Evolutionary conservation across 768 basidiomycete genomes (phyloP), one percentile per base, ranked within the genome.

Genomic region (Paxillus involutus): DNA sequence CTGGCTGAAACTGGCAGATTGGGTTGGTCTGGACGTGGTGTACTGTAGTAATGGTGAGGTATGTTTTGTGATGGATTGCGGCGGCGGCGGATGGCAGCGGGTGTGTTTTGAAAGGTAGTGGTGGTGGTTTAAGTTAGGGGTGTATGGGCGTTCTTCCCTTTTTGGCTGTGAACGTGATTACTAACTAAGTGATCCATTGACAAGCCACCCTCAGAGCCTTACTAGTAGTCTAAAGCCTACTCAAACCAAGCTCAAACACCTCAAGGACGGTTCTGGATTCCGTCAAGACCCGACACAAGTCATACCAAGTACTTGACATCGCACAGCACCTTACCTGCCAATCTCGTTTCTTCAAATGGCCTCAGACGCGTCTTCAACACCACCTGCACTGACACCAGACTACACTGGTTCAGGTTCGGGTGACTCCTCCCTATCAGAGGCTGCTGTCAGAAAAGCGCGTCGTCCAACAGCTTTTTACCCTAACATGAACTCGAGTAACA

Each of bases 401-500:
- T 80, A 82, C 19, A 85, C 84, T 0, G 83, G 76, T 37, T 73
- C 81, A 2, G 84, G 82, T 26, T 73, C 68, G 32, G 65, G 66
- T 35, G 75, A 76, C n/a, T 68, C 71, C 3, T 67, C 71, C 30
- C 59, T 60, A 4, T 63, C 64, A 26, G 60, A 67, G 55, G 59
- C 71, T 12, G 62, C 75, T 14, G 58, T 63, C 16, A 77, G 75
- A 67, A 86, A 82, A 63, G 55, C 80, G 43, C 80, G 85, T 56
- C 81, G 90, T 17, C 82, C 84, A 61, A 84, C 88, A 4, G 87
- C 90, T 3, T 85, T 89, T 64, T 93, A 93, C 64, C 89, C 89
- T 0, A 85, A 87, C 69, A 71, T 83, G 63, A 88, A 85, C 67
- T 75, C 85, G 8, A 65, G 77, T 12, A 88, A 86, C 68, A 92